These are phyloP conservation scores for Allantophomopsis cytisporea DNA, from an alignment of 2,329 filamentous ascomycete genomes.

Conservation along the genomic window DNA sequence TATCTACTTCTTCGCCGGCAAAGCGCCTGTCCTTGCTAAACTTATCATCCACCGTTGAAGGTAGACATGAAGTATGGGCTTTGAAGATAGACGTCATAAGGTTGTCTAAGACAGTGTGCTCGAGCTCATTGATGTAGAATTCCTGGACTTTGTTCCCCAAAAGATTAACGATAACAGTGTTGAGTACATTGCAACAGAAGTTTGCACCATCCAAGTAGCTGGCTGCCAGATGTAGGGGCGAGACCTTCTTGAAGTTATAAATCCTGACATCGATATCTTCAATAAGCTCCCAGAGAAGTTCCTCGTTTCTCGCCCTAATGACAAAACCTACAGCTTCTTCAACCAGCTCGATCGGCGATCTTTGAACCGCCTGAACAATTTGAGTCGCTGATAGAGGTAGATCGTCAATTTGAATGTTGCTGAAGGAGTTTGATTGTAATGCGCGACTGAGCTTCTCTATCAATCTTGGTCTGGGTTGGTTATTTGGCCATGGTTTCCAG, in stretches of 20 bases:
- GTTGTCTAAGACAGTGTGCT: slow-evolving; percentile 24
- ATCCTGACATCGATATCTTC: not conserved
- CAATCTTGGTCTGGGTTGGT: too few species aligned
- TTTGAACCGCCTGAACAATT: slow-evolving; percentile 9
- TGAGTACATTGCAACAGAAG: slow-evolving; percentile 18
- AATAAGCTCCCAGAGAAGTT: slow-evolving; percentile 5
- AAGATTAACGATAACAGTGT: not conserved
- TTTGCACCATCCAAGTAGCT: slow-evolving; percentile 21
- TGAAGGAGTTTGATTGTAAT: too few species aligned
- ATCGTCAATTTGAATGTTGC: slow-evolving; percentile 1
- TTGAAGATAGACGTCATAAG: slow-evolving; percentile 23
- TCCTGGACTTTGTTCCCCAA: slow-evolving; percentile 1
- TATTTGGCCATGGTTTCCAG: too few species aligned
- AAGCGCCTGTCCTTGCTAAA: slow-evolving; percentile 16
- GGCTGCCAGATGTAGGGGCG: slow-evolving; percentile 22
- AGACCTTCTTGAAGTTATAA: slow-evolving; percentile 4
- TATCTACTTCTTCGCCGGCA: slow-evolving; percentile 24
- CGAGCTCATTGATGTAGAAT: slow-evolving; percentile 13
- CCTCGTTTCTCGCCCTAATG: slow-evolving; percentile 14
- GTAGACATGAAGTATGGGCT: slow-evolving; percentile 18
- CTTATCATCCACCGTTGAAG: slow-evolving; percentile 13
- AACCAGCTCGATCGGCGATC: slow-evolving; percentile 10
- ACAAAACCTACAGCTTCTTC: slow-evolving; percentile 14
- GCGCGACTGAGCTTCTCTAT: too few species aligned
- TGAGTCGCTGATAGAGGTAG: slow-evolving; percentile 12